A percentile compares a stretch with the other conserved stretches of the same genome.
These are phyloP conservation scores for Zopfochytrium polystomum DNA, from an alignment of 371 early-diverging fungal genomes.

Conservation along the genomic window DNA sequence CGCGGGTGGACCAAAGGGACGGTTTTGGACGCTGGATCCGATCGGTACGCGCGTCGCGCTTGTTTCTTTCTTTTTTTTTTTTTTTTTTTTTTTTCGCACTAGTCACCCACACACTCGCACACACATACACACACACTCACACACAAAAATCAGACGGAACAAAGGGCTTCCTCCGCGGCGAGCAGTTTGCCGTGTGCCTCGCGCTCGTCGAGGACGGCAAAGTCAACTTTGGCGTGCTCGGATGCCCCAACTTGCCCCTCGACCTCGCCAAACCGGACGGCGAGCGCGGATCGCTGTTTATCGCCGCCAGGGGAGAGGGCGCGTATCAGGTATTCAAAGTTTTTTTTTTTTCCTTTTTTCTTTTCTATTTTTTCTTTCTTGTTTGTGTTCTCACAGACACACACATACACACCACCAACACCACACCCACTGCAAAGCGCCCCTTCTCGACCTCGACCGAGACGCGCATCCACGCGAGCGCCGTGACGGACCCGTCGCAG, in stretches of 20 bases:
- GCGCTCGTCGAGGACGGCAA: constrained; percentile 86
- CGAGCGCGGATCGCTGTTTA: constrained; percentile 71
- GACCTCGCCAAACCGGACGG: constrained; percentile 57
- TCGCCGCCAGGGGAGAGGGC: constrained; percentile 69
- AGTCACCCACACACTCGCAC: too few species aligned
- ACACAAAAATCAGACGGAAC: constrained; percentile 44
- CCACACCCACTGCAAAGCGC: too few species aligned
- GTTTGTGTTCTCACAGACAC: neutral
- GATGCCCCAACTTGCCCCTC: constrained; percentile 89
- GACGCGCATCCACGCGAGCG: constrained; percentile 57
- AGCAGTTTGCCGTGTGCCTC: constrained; percentile 95
- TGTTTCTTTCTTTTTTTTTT: constrained; percentile 5
- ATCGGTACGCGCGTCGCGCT: too few species aligned
- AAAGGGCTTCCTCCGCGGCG: constrained; percentile 91
- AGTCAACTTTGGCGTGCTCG: constrained; percentile 88
- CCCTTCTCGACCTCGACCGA: constrained; percentile 59
- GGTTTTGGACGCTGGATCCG: constrained; percentile 95
- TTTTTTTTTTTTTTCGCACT: too few species aligned
- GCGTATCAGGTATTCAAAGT: constrained; percentile 74
- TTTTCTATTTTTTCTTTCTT: constrained; percentile 1
- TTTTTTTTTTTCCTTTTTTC: neutral
- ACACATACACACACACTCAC: too few species aligned
- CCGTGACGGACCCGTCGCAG: constrained; percentile 52
- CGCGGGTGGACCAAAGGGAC: constrained; percentile 75
- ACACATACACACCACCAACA: too few species aligned